Evolutionary conservation across 257 asterid species (phyloP).

Genomic region (Ocimum tenuiflorum): DNA sequence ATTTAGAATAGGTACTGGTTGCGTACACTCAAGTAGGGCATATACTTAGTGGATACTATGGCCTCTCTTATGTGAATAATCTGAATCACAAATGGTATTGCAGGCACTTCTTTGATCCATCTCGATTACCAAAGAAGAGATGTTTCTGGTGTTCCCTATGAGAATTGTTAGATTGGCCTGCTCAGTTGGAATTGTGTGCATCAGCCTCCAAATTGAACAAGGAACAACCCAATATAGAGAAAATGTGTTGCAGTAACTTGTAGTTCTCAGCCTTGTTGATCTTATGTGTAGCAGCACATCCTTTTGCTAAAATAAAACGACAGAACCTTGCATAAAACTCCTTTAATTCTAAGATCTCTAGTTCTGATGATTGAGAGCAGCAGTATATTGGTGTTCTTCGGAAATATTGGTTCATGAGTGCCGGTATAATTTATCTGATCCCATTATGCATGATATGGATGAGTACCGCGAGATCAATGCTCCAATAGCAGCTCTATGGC

Average conservation of each 20-base stretch:
- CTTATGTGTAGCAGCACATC: conserved; percentile 16
- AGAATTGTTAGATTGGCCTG: conserved; percentile 45
- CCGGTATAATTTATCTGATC: conserved; percentile 7
- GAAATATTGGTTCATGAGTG: conserved; percentile 14
- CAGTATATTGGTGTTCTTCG: conserved; percentile 18
- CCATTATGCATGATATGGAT: conserved; percentile 23
- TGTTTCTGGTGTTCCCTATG: conserved; percentile 39
- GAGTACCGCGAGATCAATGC: conserved; percentile 16
- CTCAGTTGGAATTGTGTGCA: conserved; percentile 31
- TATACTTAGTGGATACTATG: conserved; percentile 30
- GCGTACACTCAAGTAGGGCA: conserved; percentile 26
- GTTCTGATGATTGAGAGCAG: conserved; percentile 20
- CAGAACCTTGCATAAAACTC: conserved; percentile 23
- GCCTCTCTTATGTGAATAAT: conserved; percentile 40
- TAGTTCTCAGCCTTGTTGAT: conserved; percentile 24
- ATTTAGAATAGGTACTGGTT: conserved; percentile 11
- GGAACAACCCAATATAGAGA: conserved; percentile 23
- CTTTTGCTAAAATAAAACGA: conserved; percentile 23
- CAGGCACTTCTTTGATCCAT: conserved; percentile 50
- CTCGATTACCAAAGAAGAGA: conserved; percentile 49
- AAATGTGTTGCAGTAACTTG: conserved; percentile 22
- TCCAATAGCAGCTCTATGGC: conserved; percentile 23
- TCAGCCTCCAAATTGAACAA: conserved; percentile 39
- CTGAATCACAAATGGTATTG: conserved; percentile 54
- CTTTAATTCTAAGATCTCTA: conserved; percentile 21